Evolutionary conservation across 2,329 filamentous ascomycete genomes (phyloP).

Genomic region (Penicillium sp.): DNA sequence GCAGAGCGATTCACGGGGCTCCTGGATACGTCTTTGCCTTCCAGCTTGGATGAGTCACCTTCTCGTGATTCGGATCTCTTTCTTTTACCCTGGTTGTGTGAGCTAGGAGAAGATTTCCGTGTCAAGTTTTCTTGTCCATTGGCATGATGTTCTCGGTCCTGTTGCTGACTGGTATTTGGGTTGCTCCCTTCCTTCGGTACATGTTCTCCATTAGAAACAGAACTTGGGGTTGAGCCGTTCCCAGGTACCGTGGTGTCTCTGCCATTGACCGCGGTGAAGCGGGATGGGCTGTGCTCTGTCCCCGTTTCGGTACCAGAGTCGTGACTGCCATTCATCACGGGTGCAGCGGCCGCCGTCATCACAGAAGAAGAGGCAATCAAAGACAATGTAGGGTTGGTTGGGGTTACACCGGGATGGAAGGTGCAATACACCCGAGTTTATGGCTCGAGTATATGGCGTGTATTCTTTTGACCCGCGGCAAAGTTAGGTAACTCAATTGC

Average conservation of each 20-base stretch:
- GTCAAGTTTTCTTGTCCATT: slow-evolving; percentile 25
- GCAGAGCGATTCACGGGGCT: slow-evolving; percentile 41
- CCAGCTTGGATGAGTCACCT: slow-evolving; percentile 32
- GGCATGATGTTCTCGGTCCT: slow-evolving; percentile 9
- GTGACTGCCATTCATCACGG: slow-evolving; percentile 31
- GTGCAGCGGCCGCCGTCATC: slow-evolving; percentile 38
- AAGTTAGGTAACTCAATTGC: not conserved
- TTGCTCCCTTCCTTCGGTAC: slow-evolving; percentile 10
- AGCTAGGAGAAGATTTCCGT: slow-evolving; percentile 27
- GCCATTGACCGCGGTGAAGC: slow-evolving; percentile 48
- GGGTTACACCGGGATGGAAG: not conserved
- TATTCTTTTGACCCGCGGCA: not conserved
- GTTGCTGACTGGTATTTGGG: not conserved
- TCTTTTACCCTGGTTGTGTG: slow-evolving; percentile 53
- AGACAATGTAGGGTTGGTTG: not conserved
- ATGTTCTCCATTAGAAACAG: not conserved
- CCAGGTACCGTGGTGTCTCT: slow-evolving; percentile 29
- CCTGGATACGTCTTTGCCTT: slow-evolving; percentile 34
- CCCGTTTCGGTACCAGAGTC: slow-evolving; percentile 36
- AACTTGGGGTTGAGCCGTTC: not conserved
- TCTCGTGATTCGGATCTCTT: slow-evolving; percentile 67
- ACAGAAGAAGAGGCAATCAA: slow-evolving; percentile 7
- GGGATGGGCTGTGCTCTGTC: slow-evolving; percentile 42
- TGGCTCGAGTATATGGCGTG: not conserved
- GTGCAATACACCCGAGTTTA: not conserved